A percentile compares a stretch with the other conserved stretches of the same genome.
These are phyloP conservation scores for Lippia alba DNA, from an alignment of 305 asterid genomes.

Conservation along the genomic window DNA sequence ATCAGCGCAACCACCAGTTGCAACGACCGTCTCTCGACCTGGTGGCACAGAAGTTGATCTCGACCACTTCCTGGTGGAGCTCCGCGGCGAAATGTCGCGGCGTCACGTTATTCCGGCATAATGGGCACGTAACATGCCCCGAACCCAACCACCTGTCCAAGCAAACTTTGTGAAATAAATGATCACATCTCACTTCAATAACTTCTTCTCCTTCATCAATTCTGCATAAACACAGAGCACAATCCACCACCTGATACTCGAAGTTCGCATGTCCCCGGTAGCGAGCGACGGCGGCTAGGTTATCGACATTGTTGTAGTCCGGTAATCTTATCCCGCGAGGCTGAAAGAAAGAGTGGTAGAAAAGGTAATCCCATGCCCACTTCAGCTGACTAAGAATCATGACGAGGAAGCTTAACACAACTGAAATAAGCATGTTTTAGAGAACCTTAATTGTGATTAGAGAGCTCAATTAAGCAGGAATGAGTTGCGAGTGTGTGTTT, in stretches of 20 bases:
- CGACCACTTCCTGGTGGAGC: conserved; percentile 30
- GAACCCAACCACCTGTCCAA: conserved; percentile 39
- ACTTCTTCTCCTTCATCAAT: conserved; percentile 49
- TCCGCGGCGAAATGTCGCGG: conserved; percentile 30
- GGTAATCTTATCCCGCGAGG: conserved; percentile 5
- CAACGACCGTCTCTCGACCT: conserved; percentile 18
- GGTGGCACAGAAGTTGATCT: conserved; percentile 28
- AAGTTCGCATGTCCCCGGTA: not conserved
- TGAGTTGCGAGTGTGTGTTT: not conserved
- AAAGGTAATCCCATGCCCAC: conserved; percentile 37
- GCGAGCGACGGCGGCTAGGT: not conserved
- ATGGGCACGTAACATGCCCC: conserved; percentile 43
- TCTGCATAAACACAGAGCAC: conserved; percentile 43
- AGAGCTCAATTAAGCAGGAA: not conserved
- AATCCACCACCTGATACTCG: not conserved
- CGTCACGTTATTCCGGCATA: conserved; percentile 38
- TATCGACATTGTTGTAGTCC: not conserved
- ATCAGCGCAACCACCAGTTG: conserved; percentile 47
- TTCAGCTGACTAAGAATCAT: conserved; percentile 26
- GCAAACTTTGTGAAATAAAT: conserved; percentile 38
- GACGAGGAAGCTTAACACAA: conserved; percentile 17
- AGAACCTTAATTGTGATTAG: conserved; percentile 25
- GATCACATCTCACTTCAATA: conserved; percentile 45
- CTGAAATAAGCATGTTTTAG: conserved; percentile 30
- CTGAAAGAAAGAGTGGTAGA: conserved; percentile 37